A percentile compares a stretch with the other conserved stretches of the same genome.
Evolutionary conservation across 192 early-diverging fungal species (phyloP).

Genomic region (Entomortierella lignicola): DNA sequence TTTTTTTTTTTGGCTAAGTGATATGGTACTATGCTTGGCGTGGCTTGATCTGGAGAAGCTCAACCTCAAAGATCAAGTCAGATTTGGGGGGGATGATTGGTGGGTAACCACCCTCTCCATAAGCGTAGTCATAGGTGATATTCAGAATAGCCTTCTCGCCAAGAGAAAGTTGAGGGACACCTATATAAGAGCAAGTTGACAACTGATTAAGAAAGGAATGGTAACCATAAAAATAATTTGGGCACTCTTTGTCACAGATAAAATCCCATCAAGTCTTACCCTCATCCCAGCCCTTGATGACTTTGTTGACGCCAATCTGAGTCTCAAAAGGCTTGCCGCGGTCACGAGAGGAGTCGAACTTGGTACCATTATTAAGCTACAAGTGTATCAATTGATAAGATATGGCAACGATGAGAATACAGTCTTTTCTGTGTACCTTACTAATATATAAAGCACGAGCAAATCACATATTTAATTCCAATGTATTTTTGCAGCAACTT

Average conservation of each 20-base stretch:
- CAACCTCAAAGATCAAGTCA: conserved; percentile 86
- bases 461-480: conserved; percentile 38
- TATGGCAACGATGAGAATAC: not conserved
- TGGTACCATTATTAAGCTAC: conserved; percentile 71
- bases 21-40: no score
- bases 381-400: not conserved
- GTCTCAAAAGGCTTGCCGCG: conserved; percentile 86
- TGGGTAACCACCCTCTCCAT: conserved; percentile 67
- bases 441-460: no score
- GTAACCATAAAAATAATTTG: no score
- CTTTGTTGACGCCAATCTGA: conserved; percentile 90
- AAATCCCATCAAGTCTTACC: conserved; percentile 26
- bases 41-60: conserved; percentile 71
- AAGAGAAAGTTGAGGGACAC: conserved; percentile 89
- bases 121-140: conserved; percentile 85
- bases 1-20: no score
- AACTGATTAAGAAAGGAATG: conserved; percentile 63
- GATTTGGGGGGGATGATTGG: conserved; percentile 80
- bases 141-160: conserved; percentile 86
- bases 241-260: no score
- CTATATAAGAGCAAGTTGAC: conserved; percentile 7
- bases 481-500: not conserved
- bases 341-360: conserved; percentile 91
- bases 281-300: conserved; percentile 81
- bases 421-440: not conserved